These are phyloP conservation scores for Eucalyptus shirleyi DNA, from an alignment of 345 rosid genomes.

Conservation along the genomic window DNA sequence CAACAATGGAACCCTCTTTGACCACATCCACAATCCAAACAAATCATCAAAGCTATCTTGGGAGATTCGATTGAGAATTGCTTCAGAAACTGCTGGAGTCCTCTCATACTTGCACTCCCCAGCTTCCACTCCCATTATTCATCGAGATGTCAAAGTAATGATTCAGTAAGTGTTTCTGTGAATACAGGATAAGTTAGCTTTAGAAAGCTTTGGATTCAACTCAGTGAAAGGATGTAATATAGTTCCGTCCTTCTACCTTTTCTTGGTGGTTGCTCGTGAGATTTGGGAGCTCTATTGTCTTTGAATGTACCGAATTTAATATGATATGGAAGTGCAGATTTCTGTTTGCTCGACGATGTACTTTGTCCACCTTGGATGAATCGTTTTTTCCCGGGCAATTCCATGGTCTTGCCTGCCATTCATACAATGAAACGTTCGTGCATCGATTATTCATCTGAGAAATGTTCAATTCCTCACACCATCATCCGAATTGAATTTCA, in stretches of 20 bases:
- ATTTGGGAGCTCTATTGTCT: background rate
- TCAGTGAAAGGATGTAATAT: background rate
- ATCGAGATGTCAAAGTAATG: background rate
- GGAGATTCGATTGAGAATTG: conserved; percentile 16
- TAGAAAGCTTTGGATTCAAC: background rate
- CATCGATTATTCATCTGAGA: background rate
- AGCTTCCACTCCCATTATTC: conserved; percentile 16
- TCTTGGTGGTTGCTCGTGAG: background rate
- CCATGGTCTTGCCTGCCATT: background rate
- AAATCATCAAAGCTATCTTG: conserved; percentile 4
- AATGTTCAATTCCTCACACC: background rate
- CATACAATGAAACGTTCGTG: background rate
- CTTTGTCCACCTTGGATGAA: too few species aligned
- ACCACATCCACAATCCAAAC: conserved; percentile 10
- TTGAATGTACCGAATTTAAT: background rate
- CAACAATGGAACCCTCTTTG: conserved; percentile 20
- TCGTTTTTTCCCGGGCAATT: background rate
- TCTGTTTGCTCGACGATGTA: background rate
- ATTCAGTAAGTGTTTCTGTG: background rate
- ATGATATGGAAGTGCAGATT: background rate
- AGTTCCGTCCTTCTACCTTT: background rate
- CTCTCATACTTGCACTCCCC: conserved; percentile 20
- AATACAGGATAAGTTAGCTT: background rate
- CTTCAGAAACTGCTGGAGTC: conserved; percentile 14
- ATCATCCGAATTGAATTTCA: background rate